Evolutionary conservation across 2,329 filamentous ascomycete species (phyloP).

Genomic region (Nannizziopsis arthrosporioides): DNA sequence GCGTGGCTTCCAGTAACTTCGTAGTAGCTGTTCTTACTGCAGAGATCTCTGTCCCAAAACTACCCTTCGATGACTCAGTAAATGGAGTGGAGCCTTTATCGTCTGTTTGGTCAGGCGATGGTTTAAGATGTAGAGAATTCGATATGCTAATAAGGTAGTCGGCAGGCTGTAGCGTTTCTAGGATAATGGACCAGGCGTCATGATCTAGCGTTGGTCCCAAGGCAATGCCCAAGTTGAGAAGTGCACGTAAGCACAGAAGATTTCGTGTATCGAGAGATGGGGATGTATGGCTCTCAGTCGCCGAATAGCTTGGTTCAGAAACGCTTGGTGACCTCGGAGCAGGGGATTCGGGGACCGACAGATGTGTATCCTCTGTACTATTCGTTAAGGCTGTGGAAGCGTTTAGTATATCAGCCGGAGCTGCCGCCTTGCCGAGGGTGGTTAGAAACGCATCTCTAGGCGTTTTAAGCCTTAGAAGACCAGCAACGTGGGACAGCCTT

Average conservation of each 20-base stretch:
- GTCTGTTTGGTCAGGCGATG: constrained; percentile 19
- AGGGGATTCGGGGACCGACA: constrained; percentile 21
- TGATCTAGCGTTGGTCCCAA: constrained; percentile 73
- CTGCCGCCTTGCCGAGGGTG: constrained; percentile 81
- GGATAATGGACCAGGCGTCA: constrained; percentile 72
- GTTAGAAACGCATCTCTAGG: constrained; percentile 91
- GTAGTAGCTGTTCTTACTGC: constrained; percentile 81
- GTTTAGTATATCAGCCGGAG: constrained; percentile 57
- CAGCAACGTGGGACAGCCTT: constrained; percentile 88
- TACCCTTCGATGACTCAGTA: constrained; percentile 43
- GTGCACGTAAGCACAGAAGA: constrained; percentile 73
- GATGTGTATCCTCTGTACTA: constrained; percentile 17
- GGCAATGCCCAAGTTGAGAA: constrained; percentile 92
- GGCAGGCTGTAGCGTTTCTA: constrained; percentile 85
- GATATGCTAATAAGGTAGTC: constrained; percentile 62
- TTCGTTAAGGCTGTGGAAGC: constrained; percentile 17
- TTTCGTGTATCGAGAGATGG: constrained; percentile 72
- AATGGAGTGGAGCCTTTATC: constrained; percentile 20
- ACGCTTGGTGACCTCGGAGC: constrained; percentile 19
- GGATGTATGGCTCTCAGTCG: constrained; percentile 31
- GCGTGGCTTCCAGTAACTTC: constrained; percentile 79
- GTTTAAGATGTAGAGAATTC: constrained; percentile 21
- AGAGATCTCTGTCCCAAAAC: constrained; percentile 68
- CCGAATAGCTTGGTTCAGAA: constrained; percentile 20
- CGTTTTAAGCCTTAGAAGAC: constrained; percentile 68